Evolutionary conservation across 805 yeast genomes (phyloP).

Genomic region (Huiozyma sinensis): DNA sequence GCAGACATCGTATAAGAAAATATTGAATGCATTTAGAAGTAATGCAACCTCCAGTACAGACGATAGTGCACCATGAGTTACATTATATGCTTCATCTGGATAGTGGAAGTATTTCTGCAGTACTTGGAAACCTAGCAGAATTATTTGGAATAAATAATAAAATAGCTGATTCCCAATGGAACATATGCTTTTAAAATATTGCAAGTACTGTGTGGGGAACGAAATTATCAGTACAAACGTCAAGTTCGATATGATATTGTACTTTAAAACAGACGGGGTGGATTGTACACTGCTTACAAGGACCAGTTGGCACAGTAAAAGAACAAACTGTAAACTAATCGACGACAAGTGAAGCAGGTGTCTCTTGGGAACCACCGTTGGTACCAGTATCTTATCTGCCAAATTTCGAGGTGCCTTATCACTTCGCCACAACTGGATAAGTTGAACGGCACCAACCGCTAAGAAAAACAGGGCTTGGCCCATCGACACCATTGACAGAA

Average conservation of each 20-base stretch:
- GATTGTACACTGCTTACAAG: conserved; percentile 1
- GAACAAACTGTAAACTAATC: conserved; percentile 12
- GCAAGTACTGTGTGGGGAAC: conserved; percentile 20
- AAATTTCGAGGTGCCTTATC: conserved; percentile 12
- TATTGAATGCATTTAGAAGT: conserved; percentile 23
- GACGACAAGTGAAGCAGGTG: conserved; percentile 17
- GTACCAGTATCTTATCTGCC: conserved; percentile 4
- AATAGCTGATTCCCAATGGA: conserved; percentile 22
- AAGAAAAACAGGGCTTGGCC: conserved; percentile 10
- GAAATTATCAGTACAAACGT: conserved; percentile 14
- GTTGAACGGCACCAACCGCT: conserved; percentile 17
- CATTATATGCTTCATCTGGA: conserved; percentile 12
- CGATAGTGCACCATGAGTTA: conserved; percentile 12
- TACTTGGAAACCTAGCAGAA: conserved; percentile 14
- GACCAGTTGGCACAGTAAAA: conserved; percentile 8
- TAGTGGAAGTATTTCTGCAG: conserved; percentile 16
- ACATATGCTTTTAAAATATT: conserved; percentile 23
- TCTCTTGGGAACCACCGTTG: conserved; percentile 6
- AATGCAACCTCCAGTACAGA: conserved; percentile 21
- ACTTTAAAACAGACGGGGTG: conserved; percentile 6
- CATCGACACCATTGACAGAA: conserved; percentile 15
- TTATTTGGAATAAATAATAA: conserved; percentile 16
- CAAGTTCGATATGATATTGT: conserved; percentile 11
- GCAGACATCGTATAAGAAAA: conserved; percentile 33
- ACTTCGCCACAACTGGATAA: conserved; percentile 9